phyloP scores from a whole-genome alignment of 2,329 filamentous ascomycete genomes.

The Tympanopsis confertula region DNA sequence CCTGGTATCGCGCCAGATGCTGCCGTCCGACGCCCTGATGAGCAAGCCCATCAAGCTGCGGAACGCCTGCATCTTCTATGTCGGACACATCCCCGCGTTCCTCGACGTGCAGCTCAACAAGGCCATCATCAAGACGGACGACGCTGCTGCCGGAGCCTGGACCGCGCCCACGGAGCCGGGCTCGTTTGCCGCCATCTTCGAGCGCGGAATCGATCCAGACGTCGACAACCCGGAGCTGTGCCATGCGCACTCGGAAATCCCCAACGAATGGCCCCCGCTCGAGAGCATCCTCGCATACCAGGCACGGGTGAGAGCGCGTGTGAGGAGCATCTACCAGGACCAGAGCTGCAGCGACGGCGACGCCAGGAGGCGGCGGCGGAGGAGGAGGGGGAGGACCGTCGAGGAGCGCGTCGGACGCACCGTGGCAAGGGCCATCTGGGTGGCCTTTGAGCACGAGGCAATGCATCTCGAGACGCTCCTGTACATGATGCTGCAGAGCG shows the following conservation, averaged over 20 bases:
- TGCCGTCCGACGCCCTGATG: background rate
- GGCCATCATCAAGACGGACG: background rate
- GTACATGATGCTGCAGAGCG: conserved; percentile 58
- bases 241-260: conserved; percentile 54
- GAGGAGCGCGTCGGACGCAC: too few species aligned
- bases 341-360: background rate
- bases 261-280: conserved; percentile 47
- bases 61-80: background rate
- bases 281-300: conserved; percentile 21
- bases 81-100: background rate
- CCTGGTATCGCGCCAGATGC: background rate
- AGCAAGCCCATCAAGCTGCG: background rate
- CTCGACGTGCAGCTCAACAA: background rate
- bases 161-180: conserved; percentile 37
- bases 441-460: conserved; percentile 54
- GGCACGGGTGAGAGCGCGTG: background rate
- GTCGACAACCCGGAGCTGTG: conserved; percentile 53
- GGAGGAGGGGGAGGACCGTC: too few species aligned
- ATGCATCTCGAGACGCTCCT: conserved; percentile 62
- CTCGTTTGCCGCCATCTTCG: conserved; percentile 47
- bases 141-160: background rate
- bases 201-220: conserved; percentile 58
- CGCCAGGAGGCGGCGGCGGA: too few species aligned
- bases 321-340: background rate
- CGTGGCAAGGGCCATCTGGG: conserved; percentile 45